Conservation (phyloP, 176 grass and related monocot species). For the Miscanthus lutarioriparius region DNA sequence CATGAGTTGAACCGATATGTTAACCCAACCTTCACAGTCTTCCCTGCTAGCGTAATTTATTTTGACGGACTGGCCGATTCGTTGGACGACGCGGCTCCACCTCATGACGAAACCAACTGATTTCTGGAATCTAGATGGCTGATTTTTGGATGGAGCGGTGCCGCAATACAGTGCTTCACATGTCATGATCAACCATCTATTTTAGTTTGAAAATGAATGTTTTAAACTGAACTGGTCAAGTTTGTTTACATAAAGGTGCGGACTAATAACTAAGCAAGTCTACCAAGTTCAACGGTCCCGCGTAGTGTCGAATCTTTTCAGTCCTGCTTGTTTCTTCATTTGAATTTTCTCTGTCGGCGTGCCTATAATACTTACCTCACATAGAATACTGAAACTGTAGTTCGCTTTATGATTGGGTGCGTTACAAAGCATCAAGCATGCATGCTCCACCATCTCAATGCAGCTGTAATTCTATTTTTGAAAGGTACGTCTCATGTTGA, state of each 20-base stretch:
- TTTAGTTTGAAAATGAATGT: background rate
- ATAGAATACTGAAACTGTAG: background rate
- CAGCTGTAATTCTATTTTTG: background rate
- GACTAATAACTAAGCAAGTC: background rate
- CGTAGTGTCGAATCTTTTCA: background rate
- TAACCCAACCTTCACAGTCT: too few relatives aligned
- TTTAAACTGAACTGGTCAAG: background rate
- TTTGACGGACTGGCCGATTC: too few relatives aligned
- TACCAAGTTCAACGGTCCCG: background rate
- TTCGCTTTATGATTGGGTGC: background rate
- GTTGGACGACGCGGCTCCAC: too few relatives aligned
- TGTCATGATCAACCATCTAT: background rate
- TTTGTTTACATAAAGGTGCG: background rate
- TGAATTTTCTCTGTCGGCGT: background rate
- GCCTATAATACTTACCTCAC: background rate
- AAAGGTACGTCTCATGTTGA: background rate
- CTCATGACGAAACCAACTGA: too few relatives aligned
- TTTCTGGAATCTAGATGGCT: background rate
- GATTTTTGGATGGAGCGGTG: background rate
- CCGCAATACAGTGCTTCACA: background rate
- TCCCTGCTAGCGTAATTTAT: too few relatives aligned
- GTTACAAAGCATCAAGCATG: background rate
- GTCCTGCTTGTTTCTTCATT: background rate
- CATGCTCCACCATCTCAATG: background rate
- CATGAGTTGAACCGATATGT: too few relatives aligned